Evolutionary conservation across 805 yeast genomes (phyloP), one percentile per base, ranked within the genome.

Genomic region (Hanseniaspora valbyensis): DNA sequence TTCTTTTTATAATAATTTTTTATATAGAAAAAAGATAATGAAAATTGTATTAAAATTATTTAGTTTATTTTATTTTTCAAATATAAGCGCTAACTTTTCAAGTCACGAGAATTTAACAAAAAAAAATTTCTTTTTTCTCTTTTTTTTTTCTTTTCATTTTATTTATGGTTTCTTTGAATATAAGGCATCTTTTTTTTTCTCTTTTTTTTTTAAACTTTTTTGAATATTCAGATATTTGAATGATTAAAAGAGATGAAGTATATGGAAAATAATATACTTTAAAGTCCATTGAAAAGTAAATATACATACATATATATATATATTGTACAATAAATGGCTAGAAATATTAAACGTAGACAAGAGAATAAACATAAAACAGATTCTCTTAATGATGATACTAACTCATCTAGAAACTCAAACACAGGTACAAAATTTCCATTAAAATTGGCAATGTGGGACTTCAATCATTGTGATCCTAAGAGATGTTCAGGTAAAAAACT

Each of bases 381-480:
- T 13, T 21, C 28, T 8, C 6, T 22, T 21, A 22, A 37, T 37
- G 41, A 37, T 7, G 41, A 37, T 13, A 3, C 3, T 7, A 22
- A 22, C 13, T 24, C 32, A 25, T 8, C 21, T 14, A 24, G 32
- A 39, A 34, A 24, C 7, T 34, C 14, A 6, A 16, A 16, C n/a
- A 26, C 49, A 16, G 19, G 22, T 6, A 50, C 42, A n/a, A 68
- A 73, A 45, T 84, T 86, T 60, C 95, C 95, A 1, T 81, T 83
- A 30, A 88, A 86, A 60, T 65, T 89, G 55, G 96, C 96, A 16
- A 90, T 90, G 98, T 90, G 98, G 96, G 98, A 92, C 64, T 92
- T 92, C 61, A 95, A 89, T 57, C 98, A 92, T 62, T 92, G 98
- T 69, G 98, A 92, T 66, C 98, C 98, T 1, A 92, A 92, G 62